A percentile compares a stretch with the other conserved stretches of the same genome.
Conservation (phyloP, 768 basidiomycete genomes). For the Pisolithus microcarpus region DNA sequence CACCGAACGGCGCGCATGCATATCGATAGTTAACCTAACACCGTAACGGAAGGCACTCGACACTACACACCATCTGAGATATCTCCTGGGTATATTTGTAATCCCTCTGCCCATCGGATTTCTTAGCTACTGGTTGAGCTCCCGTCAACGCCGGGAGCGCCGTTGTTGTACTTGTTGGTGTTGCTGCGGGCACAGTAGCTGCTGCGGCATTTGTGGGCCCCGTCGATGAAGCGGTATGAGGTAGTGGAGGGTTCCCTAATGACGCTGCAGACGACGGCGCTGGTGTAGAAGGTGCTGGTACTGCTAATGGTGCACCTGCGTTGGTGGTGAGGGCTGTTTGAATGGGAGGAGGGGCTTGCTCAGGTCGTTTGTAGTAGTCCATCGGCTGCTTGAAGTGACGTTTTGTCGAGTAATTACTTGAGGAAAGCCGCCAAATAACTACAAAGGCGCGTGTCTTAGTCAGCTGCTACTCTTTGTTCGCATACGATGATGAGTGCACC, state of each 20-base stretch:
- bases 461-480: neutral
- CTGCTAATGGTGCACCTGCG: neutral
- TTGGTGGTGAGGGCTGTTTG: neutral
- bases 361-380: neutral
- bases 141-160: conserved; percentile 6
- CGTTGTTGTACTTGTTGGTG: conserved; percentile 2
- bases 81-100: conserved; percentile 93
- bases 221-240: neutral
- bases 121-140: conserved; percentile 2
- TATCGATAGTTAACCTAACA: neutral
- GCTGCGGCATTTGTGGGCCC: neutral
- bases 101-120: conserved; percentile 36
- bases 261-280: neutral
- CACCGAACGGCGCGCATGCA: neutral
- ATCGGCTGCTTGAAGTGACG: neutral
- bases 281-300: neutral
- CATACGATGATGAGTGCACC: conserved; percentile 22
- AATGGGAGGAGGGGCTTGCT: neutral
- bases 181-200: conserved; percentile 1
- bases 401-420: no score
- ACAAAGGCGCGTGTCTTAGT: neutral
- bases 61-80: conserved; percentile 74
- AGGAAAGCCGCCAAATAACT: no score
- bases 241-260: neutral
- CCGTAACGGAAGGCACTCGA: neutral